phyloP scores from a whole-genome alignment of 2,329 filamentous ascomycete species.

The Dryadomyces quercivorus region DNA sequence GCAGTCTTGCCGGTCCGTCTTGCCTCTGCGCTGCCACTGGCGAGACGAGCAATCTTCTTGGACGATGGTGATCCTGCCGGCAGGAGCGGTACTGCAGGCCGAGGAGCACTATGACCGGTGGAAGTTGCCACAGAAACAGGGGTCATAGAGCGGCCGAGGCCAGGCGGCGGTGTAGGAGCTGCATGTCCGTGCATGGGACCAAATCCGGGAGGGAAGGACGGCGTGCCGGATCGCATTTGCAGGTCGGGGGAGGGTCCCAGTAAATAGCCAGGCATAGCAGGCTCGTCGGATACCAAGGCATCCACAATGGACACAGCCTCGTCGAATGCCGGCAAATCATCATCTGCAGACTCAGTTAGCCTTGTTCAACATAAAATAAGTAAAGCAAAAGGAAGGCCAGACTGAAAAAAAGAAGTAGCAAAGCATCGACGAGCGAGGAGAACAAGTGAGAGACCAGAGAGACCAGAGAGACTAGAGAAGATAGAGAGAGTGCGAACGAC shows the following conservation, averaged over 20 bases:
- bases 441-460: too few species aligned
- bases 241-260: constrained; percentile 14
- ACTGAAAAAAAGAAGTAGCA: background rate
- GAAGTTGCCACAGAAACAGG: background rate
- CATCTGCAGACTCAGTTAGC: constrained; percentile 33
- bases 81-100: constrained; percentile 1
- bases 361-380: background rate
- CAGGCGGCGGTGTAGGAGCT: constrained; percentile 18
- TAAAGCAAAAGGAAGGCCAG: background rate
- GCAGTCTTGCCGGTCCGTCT: background rate
- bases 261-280: background rate
- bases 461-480: too few species aligned
- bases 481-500: too few species aligned
- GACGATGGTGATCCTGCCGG: background rate
- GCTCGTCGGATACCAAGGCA: constrained; percentile 53
- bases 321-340: constrained; percentile 47
- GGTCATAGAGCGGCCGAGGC: constrained; percentile 9
- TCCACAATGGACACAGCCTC: constrained; percentile 54
- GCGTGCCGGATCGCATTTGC: constrained; percentile 17
- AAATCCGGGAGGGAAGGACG: constrained; percentile 32
- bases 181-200: constrained; percentile 13
- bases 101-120: background rate
- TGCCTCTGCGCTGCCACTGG: background rate
- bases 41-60: background rate
- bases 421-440: too few species aligned